Evolutionary conservation across 176 grass and related monocot species (phyloP), one percentile per base, ranked within the genome.

Genomic region (Dactylis glomerata): DNA sequence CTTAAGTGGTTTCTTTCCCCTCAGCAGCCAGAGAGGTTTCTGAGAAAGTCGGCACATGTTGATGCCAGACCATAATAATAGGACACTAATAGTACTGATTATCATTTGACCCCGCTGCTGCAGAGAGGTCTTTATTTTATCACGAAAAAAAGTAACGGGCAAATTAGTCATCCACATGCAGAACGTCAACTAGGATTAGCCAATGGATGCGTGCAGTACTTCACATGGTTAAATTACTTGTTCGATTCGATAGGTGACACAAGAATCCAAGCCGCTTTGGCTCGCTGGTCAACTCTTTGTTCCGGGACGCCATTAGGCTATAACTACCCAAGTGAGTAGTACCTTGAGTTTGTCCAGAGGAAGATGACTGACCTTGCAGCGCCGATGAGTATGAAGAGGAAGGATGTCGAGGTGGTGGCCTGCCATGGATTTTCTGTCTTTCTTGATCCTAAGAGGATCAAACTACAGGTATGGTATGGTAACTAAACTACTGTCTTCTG

Each of bases 341-440:
- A 3, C 3, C 22, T 10, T 57, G 8, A 57, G 54, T 20, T 66
- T 3, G 1, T 65, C 16, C 1, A 22, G 8, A 38, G 26, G 23
- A 64, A 67, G 37, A 84, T 89, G 83, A 64, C 83, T 61, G 61
- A 70, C 79, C 45, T 80, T 74, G 68, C 71, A 56, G 55, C 49
- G 32, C 2, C 19, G 0, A 83, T 86, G 49, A 84, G 57, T 83
- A 78, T 83, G 55, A 94, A 91, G 83, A 91, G 92, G 80, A 89
- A 89, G 66, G 82, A 88, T 70, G 75, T 22, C 64, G 87, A 34
- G 63, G 31, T 66, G 7, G 78, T 89, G 61, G 50, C 17, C 55
- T 55, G 23, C 75, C 80, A 89, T 89, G 92, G 89, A 40, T 81
- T 89, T 10, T 74, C 70, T 54, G 32, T 84, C 9, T 84, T 85